phyloP scores from a whole-genome alignment of 257 asterid genomes.

The Nicotiana noctiflora region DNA sequence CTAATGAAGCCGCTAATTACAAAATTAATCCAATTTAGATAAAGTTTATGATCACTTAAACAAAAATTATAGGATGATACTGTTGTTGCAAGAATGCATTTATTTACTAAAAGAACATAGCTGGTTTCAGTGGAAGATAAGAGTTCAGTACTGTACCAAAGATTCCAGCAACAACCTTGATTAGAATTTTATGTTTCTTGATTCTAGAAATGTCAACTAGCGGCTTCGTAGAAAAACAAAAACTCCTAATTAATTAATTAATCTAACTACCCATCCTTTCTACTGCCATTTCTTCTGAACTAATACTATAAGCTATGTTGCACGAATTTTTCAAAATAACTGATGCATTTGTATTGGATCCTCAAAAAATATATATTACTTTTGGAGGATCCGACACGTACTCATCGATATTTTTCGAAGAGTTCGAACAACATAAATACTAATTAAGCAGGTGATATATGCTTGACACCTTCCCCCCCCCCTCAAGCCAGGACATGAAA shows the following conservation, averaged over 20 bases:
- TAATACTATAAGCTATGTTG: neutral
- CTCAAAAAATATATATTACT: too few species aligned
- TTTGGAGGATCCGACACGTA: too few species aligned
- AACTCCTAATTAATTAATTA: neutral
- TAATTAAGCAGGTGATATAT: too few species aligned
- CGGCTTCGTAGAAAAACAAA: neutral
- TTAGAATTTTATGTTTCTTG: neutral
- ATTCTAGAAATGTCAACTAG: neutral
- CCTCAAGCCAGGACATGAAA: too few species aligned
- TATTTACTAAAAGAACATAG: neutral
- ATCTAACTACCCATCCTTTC: neutral
- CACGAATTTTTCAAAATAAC: too few species aligned
- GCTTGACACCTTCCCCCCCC: too few species aligned
- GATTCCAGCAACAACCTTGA: neutral
- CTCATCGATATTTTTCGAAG: too few species aligned
- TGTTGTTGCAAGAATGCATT: neutral
- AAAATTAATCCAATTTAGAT: neutral
- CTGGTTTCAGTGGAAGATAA: neutral
- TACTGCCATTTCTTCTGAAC: neutral
- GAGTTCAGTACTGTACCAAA: constrained; percentile 5
- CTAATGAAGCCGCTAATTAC: neutral
- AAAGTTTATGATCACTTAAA: neutral
- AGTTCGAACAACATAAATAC: too few species aligned
- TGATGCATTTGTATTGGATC: too few species aligned
- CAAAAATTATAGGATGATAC: neutral